phyloP scores from a whole-genome alignment of 2,329 filamentous ascomycete species.

The Cryphonectria japonica region DNA sequence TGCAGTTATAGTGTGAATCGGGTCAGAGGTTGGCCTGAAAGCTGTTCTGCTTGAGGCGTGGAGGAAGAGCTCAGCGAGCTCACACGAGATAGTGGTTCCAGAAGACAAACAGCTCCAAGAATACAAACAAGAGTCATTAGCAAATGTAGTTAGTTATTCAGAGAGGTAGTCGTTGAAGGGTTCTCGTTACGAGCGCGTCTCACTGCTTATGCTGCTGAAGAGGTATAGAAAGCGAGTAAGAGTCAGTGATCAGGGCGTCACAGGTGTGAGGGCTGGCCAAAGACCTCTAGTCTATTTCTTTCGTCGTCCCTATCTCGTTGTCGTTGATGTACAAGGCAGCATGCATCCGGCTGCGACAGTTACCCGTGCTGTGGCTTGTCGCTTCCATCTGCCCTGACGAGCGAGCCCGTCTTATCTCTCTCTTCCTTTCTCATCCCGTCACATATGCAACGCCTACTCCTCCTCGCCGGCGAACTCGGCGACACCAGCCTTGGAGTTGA shows the following conservation, averaged over 20 bases:
- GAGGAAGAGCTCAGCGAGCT: not conserved
- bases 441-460: slow-evolving; percentile 41
- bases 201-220: not conserved
- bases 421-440: not conserved
- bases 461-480: slow-evolving; percentile 51
- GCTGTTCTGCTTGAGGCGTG: not conserved
- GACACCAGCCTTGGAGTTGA: slow-evolving; percentile 78
- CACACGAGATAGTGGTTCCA: not conserved
- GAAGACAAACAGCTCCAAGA: not conserved
- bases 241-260: not conserved
- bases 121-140: not conserved
- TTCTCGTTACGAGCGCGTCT: not conserved
- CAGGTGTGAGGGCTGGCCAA: not conserved
- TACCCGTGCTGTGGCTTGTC: not conserved
- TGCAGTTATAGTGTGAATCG: not conserved
- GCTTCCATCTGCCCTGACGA: not conserved
- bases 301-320: not conserved
- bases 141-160: not conserved
- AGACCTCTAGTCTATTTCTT: not conserved
- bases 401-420: not conserved
- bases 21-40: too few relatives aligned
- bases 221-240: not conserved
- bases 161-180: not conserved
- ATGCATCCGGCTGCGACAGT: not conserved
- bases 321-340: slow-evolving; percentile 4